Evolutionary conservation across 1,284 basidiomycete species (phyloP), one percentile per base, ranked within the genome.

Genomic region (Puccinia horiana): DNA sequence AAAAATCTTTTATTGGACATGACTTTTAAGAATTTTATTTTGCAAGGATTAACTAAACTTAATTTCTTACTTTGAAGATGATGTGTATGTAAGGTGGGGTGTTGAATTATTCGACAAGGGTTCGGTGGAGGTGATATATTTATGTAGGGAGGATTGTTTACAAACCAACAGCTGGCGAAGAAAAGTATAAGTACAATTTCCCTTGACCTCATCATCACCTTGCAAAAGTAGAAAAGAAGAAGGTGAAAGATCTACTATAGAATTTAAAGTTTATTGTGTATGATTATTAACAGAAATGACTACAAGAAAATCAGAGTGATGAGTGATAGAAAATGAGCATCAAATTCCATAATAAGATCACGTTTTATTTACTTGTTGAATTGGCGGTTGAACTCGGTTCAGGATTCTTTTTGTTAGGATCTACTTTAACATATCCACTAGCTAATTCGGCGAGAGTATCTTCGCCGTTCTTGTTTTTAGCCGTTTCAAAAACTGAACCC

Each of bases 351-450:
- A n/a, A n/a, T n/a, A n/a, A n/a, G n/a, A n/a, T n/a, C n/a, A n/a
- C n/a, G n/a, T 2, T 23, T 65, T 23, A 65, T 35, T 37, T 65
- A 6, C 35, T 23, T 23, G 32, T 14, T 12, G 61, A 37, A 37
- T 65, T 65, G 35, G 35, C 35, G 20, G 44, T 56, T 11, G 72
- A 2, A 56, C 72, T 74, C 14, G 1, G 2, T 5, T 26, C 26
- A 56, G 72, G 0, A 4, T 56, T 56, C 61, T 81, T 81, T 54
- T 81, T 81, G 29, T 35, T 73, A n/a, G 74, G 54, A 35, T 81
- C 79, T 61, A 81, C 70, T 81, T 81, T 81, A 16, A 74, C 79
- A 81, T 81, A 82, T 40, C 80, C 73, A 76, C n/a, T 82, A 67
- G 65, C 73, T 23, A 82, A 65, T 52, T 65, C 63, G 6, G 70